Base-by-base conservation (phyloP, 2,329 filamentous ascomycete genomes). In the Fusarium foetens region DNA sequence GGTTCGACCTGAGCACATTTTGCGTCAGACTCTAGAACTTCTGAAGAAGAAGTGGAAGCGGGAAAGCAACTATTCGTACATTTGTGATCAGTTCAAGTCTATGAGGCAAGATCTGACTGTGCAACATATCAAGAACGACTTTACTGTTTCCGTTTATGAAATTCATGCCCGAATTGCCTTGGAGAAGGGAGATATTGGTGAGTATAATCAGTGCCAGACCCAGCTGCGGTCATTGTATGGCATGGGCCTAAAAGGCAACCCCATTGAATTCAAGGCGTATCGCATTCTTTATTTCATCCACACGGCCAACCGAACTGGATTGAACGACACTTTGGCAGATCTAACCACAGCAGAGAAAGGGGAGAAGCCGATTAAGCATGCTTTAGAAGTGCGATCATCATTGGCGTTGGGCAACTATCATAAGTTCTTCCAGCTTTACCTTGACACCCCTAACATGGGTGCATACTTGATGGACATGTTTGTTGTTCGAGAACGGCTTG, bases 121-220 rank as follows among this genome's bases (percentile, higher is more conserved):
- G 61, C 96, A 99, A 83, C 95, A 94, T 79, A 94, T 99, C 84
- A 95, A 94, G 84, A 97, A 94, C 83, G 93, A 97, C 58, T 98
- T 99, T 81, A 98, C 96, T 31, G 95, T 98, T 72, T 92, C 89
- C 71, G 96, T 98, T 52, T 99, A 99, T 83, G 96, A 99, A 85
- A 97, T 95, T 70, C 96, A 99, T 84, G 96, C 95, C 72, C 92
- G 96, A 68, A 98, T 99, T 84, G 96, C 96, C 75, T 87, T 99
- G 83, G 95, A 99, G 84, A 98, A 97, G 89, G 94, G 93, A 84
- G 96, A 99, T 87, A 90, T 98, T 86, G 95, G 96, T 99, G 96
- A 99, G 96, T 99, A 99, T 96, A 99, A 99, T 87, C 96, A 99
- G 89, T 99, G 96, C 84, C 96, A 99, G 87, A 98, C 96, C 79